Evolutionary conservation across 768 basidiomycete genomes (phyloP), one percentile per base, ranked within the genome.

Genomic region (Holtermanniella nyarrowii): DNA sequence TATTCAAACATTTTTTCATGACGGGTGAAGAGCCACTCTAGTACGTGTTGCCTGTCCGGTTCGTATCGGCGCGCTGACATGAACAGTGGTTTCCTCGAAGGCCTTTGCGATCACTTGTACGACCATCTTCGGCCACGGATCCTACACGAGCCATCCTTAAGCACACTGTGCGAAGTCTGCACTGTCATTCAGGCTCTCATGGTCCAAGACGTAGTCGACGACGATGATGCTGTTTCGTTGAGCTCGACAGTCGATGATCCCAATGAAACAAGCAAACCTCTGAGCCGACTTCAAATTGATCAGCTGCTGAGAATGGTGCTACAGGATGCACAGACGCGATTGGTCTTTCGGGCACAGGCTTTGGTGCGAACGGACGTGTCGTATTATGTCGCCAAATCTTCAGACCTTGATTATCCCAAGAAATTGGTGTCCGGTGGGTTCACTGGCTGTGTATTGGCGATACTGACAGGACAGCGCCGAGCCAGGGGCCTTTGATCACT

Each of bases 71-170:
- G 23, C 26, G 20, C 41, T 44, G 18, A 50, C 0, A 11, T 20
- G 7, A 13, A 2, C 66, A 96, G 90, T 63, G 78, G 81, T 54
- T 96, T 88, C 72, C 78, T 99, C 21, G 90, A 95, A 74, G 83
- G 78, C 2, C 77, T 97, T 0, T 96, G 90, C 59, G 93, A 96
- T 72, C 80, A 88, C 60, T 80, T 99, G 26, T 95, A 91, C 66
- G 95, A 97, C 67, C 88, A 91, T 57, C 80, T 99, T 1, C 85
- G 93, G 1, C 95, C 93, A 4, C 82, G 91, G 3, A 96, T 99
- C 56, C 78, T 96, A 1, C 91, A 96, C 61, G 93, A 96, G 64
- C 83, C 84, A 0, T 81, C 85, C 3, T 79, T 99, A 43, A 83
- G 84, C 1, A 82, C 82, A 0, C 80, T 99, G 1, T 91, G 90